Evolutionary conservation across 805 yeast genomes (phyloP).

Genomic region (Candida xiaguanensis): DNA sequence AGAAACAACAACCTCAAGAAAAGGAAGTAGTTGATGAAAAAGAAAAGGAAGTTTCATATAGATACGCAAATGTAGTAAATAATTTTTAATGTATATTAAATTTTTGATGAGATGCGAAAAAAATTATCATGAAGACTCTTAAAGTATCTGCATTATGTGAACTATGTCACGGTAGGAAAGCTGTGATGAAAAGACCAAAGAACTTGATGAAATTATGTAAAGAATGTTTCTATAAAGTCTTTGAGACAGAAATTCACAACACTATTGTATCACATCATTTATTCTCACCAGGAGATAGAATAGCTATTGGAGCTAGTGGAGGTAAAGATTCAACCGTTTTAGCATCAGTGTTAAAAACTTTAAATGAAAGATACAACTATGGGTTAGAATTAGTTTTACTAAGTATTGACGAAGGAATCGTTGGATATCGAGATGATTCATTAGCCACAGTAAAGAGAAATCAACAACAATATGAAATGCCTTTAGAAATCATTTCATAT

Average conservation of each 20-base stretch:
- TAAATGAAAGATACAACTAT: constrained; percentile 85
- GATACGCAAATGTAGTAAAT: constrained; percentile 37
- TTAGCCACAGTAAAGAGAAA: constrained; percentile 95
- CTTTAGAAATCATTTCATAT: constrained; percentile 77
- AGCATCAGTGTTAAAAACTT: constrained; percentile 79
- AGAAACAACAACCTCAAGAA: constrained; percentile 28
- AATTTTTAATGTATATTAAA: constrained; percentile 5
- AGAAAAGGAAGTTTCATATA: constrained; percentile 28
- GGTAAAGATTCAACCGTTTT: constrained; percentile 97
- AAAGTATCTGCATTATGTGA: constrained; percentile 63
- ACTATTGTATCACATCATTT: constrained; percentile 71
- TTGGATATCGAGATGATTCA: constrained; percentile 96
- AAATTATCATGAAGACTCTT: constrained; percentile 15
- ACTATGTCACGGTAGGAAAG: constrained; percentile 76
- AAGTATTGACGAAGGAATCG: constrained; percentile 94
- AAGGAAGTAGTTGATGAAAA: constrained; percentile 11
- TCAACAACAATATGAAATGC: constrained; percentile 78
- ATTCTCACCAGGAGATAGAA: constrained; percentile 76
- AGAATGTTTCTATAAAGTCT: constrained; percentile 81
- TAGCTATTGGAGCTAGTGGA: constrained; percentile 98
- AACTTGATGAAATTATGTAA: constrained; percentile 87
- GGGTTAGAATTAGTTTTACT: constrained; percentile 81
- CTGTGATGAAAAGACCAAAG: constrained; percentile 88
- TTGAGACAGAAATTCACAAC: constrained; percentile 93
- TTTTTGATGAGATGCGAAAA: background rate